Evolutionary conservation across 345 rosid genomes (phyloP), one percentile per base, ranked within the genome.

Genomic region (Syzygium aromaticum): DNA sequence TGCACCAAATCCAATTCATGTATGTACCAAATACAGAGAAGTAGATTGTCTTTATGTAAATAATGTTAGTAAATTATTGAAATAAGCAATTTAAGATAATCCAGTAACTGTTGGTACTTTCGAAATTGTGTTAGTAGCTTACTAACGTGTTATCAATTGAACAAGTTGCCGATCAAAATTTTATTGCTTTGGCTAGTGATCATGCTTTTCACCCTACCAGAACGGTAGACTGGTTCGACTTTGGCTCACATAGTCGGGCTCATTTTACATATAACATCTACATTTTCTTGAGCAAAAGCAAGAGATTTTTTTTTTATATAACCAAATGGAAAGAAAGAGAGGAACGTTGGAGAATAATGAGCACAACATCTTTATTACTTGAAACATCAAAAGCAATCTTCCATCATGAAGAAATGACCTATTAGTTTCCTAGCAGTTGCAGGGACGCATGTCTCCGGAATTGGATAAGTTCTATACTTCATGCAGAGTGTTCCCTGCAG

Each of bases 401-500:
- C 11, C 22, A 2, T 15, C 12, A 15, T 28, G 38, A 28, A 64
- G 77, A 28, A 64, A 64, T 11, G 77, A 30, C 16, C 22, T 30
- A 16, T 64, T 0, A 3, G 1, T 33, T 64, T 33, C 43, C 30
- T 30, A 63, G 77, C 77, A 63, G 14, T 15, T 28, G 40, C 7
- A 28, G 77, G 28, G 40, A 10, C 38, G 7, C 38, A n/a, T 6
- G 38, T 14, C 77, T 28, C 73, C 19, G 6, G 0, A 27, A n/a
- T 28, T 63, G 19, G 77, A 28, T 28, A n/a, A 61, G 28, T n/a
- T 38, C 0, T 28, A 2, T 14, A 14, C 77, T 28, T 13, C 77
- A 12, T 28, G 16, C 2, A 15, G 38, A 6, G 77, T 3, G 9
- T 3, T 21, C 6, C 77, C 40, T 28, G 40, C 0, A 0, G n/a